Evolutionary conservation across 164 flowering plant genomes (phyloP).

Genomic region (Magnolia officinalis): DNA sequence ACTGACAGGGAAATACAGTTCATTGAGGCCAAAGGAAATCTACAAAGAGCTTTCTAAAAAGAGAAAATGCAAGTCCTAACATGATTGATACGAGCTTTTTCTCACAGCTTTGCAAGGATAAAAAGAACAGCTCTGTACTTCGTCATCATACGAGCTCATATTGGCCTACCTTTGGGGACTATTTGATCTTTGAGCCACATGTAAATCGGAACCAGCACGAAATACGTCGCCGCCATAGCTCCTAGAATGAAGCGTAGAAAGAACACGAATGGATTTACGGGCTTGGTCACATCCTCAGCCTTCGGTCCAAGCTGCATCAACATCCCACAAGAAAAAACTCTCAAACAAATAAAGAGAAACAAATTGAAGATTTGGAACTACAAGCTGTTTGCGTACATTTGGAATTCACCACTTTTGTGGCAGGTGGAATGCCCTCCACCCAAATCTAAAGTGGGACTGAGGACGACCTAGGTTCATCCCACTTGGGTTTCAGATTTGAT

Average conservation of each 20-base stretch:
- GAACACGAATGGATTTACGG: constrained; percentile 41
- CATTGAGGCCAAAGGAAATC: neutral
- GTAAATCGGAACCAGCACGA: constrained; percentile 78
- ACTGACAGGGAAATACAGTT: neutral
- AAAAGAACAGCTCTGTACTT: neutral
- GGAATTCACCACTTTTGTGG: too few relatives aligned
- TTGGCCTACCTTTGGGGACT: constrained; percentile 76
- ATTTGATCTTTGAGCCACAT: constrained; percentile 95
- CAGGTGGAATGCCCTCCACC: too few relatives aligned
- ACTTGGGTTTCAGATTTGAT: too few relatives aligned
- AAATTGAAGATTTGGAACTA: too few relatives aligned
- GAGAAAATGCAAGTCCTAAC: neutral
- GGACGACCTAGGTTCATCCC: too few relatives aligned
- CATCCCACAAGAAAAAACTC: neutral
- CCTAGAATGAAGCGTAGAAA: constrained; percentile 73
- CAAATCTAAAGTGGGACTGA: too few relatives aligned
- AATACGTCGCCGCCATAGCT: constrained; percentile 63
- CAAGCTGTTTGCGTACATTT: too few relatives aligned
- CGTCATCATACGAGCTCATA: constrained; percentile 26
- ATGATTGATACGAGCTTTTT: neutral
- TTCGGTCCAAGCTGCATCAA: constrained; percentile 56
- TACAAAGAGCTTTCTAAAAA: neutral
- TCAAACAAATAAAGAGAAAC: too few relatives aligned
- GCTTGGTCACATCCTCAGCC: constrained; percentile 44
- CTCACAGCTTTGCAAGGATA: neutral